These are phyloP conservation scores for Trichoderma sp. DNA, from an alignment of 2,329 filamentous ascomycete genomes.

Conservation along the genomic window DNA sequence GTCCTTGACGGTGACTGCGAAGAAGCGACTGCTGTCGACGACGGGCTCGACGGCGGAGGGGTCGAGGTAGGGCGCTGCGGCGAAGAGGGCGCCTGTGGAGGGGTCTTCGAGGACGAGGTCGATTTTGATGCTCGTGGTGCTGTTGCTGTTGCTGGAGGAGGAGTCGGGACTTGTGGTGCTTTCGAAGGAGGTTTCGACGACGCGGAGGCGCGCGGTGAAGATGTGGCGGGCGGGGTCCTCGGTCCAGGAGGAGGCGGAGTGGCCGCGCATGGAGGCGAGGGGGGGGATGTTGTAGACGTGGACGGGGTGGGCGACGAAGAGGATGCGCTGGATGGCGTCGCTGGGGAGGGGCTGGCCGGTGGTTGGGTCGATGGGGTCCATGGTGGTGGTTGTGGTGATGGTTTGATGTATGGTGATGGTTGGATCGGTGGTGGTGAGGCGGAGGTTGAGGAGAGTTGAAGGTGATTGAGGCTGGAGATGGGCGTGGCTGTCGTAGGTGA, in stretches of 20 bases:
- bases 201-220: constrained; percentile 79
- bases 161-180: constrained; percentile 25
- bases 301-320: constrained; percentile 73
- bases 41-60: constrained; percentile 72
- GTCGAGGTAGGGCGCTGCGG: constrained; percentile 75
- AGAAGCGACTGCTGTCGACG: constrained; percentile 79
- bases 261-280: constrained; percentile 74
- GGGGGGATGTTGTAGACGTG: constrained; percentile 90
- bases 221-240: constrained; percentile 71
- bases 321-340: constrained; percentile 81
- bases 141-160: constrained; percentile 54
- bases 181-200: constrained; percentile 71
- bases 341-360: constrained; percentile 68
- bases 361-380: constrained; percentile 70
- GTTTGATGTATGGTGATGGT: too few relatives aligned
- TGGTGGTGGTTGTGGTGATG: constrained; percentile 36
- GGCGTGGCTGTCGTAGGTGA: not conserved
- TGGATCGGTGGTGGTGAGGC: not conserved
- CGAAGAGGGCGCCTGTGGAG: constrained; percentile 73
- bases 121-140: constrained; percentile 61
- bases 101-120: constrained; percentile 81
- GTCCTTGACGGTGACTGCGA: constrained; percentile 78
- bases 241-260: constrained; percentile 78
- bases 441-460: not conserved
- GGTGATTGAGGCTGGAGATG: not conserved